Base-by-base conservation (phyloP, 2,329 filamentous ascomycete genomes). In the Trichoderma brevicompactum region DNA sequence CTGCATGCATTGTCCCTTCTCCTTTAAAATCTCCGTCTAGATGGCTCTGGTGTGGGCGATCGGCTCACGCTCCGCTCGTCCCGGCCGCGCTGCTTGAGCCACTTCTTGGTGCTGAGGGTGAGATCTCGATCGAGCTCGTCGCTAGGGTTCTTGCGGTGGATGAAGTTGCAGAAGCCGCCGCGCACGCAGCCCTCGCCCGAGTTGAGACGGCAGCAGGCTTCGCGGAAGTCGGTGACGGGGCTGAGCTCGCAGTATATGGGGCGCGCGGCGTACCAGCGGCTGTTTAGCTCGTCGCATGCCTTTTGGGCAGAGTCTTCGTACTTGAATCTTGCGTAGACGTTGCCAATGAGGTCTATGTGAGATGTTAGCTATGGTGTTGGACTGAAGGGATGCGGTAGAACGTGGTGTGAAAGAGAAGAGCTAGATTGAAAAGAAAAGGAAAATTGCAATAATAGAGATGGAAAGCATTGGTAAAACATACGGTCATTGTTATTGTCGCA, bases 401-500 rank as follows among this genome's bases (percentile, higher is more conserved):
- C 34, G 23, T 28, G 23, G 23, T 5, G 5, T 28, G 23, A 9
- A 36, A 38, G 38, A 17, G 13, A 19, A 17, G 15, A 38, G 7
- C 23, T 28, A 5, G 23, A 28, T 28, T 28, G 9, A 28, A 41
- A 23, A n/a, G 52, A 36, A 36, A 5, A 36, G 28, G 13, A 7
- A 3, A 43, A n/a, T 10, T 10, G 62, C 28, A 17, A 58, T n/a
- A 50, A 28, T 8, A 8, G 48, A 36, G 6, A 9, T 34, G 54
- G 36, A 10, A 34, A 59, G 19, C 23, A 28, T 28, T 28, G 23
- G 2, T 5, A 17, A 65, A 8, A 86, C 89, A 72, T 78, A 92
- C 89, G 94, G 77, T 99, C 95, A 81, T 99, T 99, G 81, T 98
- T 98, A 80, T 99, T 99, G 82, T 99, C 95, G 81, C 95, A 99